Conservation (phyloP, 306 rosid species). For the Glycine tomentella region DNA sequence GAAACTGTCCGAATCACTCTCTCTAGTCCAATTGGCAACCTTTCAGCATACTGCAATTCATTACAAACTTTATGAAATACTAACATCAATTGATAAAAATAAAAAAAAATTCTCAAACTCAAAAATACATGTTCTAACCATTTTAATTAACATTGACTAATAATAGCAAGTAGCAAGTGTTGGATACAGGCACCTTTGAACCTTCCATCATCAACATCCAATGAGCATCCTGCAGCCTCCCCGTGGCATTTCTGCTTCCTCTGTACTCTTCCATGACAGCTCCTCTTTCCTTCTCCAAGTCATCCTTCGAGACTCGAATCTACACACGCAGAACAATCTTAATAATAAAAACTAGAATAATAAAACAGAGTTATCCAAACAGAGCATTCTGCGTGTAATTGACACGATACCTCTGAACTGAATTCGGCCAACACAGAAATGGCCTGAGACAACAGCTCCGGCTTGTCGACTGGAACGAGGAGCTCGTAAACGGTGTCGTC, state of each 20-base stretch:
- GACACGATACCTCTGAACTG: slow-evolving; percentile 91
- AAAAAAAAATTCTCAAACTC: slow-evolving; percentile 10
- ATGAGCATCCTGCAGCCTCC: slow-evolving; percentile 97
- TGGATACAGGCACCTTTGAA: slow-evolving; percentile 68
- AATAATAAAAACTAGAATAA: neutral
- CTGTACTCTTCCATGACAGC: slow-evolving; percentile 96
- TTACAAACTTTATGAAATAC: slow-evolving; percentile 32
- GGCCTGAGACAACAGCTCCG: slow-evolving; percentile 81
- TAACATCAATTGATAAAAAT: neutral
- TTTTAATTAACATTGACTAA: slow-evolving; percentile 20
- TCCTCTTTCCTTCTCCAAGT: slow-evolving; percentile 89
- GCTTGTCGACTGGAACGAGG: slow-evolving; percentile 95
- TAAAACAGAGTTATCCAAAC: neutral
- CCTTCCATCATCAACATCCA: slow-evolving; percentile 92
- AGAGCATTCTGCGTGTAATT: neutral
- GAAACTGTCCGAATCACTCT: slow-evolving; percentile 83
- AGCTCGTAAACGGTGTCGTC: slow-evolving; percentile 92
- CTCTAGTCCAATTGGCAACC: slow-evolving; percentile 91
- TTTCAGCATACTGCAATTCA: slow-evolving; percentile 90
- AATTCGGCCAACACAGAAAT: slow-evolving; percentile 89
- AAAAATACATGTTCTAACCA: slow-evolving; percentile 29
- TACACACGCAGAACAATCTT: slow-evolving; percentile 53
- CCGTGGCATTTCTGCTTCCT: slow-evolving; percentile 88
- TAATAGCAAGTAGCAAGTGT: slow-evolving; percentile 19
- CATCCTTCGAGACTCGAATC: slow-evolving; percentile 89